Percentiles rank a stretch among this genome's conserved stretches.
phyloP scores from a whole-genome alignment of 805 yeast species.

The Pichia pseudocactophila region DNA sequence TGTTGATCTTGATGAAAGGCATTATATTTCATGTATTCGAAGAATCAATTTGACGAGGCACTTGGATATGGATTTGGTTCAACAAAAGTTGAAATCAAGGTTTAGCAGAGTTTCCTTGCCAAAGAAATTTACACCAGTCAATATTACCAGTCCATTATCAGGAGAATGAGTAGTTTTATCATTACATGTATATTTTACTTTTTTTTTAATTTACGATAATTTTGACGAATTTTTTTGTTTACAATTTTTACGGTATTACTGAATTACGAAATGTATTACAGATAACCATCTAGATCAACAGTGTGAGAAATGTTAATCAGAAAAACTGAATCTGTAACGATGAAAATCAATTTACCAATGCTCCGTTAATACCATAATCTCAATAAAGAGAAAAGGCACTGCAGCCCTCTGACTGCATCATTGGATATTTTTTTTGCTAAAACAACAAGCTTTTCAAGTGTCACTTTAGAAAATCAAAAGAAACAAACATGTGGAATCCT shows the following conservation, averaged over 20 bases:
- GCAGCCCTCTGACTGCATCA: constrained; percentile 49
- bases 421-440: constrained; percentile 25
- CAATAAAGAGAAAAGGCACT: constrained; percentile 32
- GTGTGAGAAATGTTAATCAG: constrained; percentile 7
- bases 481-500: background rate
- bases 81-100: constrained; percentile 69
- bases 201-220: background rate
- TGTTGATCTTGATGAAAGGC: constrained; percentile 91
- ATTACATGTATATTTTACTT: no score
- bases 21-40: constrained; percentile 93
- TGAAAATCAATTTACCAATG: constrained; percentile 37
- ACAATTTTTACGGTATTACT: background rate
- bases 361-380: constrained; percentile 46
- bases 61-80: constrained; percentile 82
- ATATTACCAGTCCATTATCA: constrained; percentile 51
- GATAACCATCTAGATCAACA: constrained; percentile 9
- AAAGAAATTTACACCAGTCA: constrained; percentile 82
- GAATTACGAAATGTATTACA: constrained; percentile 5
- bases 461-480: background rate
- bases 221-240: background rate
- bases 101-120: constrained; percentile 87
- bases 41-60: constrained; percentile 85
- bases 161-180: background rate
- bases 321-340: constrained; percentile 7
- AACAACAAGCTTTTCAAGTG: no score